Base-by-base conservation (phyloP, 176 grass and related monocot species). In the Carex littledalei region DNA sequence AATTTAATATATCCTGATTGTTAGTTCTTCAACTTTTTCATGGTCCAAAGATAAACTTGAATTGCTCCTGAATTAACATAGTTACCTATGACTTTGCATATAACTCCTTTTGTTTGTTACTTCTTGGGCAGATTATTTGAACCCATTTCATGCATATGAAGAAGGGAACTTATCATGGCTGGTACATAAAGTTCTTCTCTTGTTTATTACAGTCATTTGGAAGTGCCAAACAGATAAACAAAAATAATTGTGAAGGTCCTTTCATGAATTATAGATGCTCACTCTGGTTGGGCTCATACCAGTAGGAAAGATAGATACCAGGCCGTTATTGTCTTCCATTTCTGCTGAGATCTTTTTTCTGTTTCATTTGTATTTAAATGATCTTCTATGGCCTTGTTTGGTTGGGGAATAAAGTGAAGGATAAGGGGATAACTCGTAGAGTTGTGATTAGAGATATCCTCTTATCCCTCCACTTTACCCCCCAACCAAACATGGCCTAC, bases 151-250 rank as follows among this genome's bases (percentile, higher is more conserved):
- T 52, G 90, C 94, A 8, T 94, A 97, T 41, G 94, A 97, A 74
- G 94, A 97, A 78, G 94, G 92, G 29, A 97, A 97, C 70, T 86
- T 94, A 69, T 97, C 94, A n/a, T 97, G 92, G 94, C 87, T 97
- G 94, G 94, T 97, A 94, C 81, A 57, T 39, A 67, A 39, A 63
- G 6, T 86, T 82, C 54, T n/a, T 49, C 74, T 17, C 74, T 56
- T 17, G 12, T 55, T 55, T 26, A 77, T 8, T 53, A 76, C 11
- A 54, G 8, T 24, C 20, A 78, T 55, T 9, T 78, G 11, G 1
- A 29, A 26, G 21, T 53, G 71, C 6, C 4, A 52, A 76, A 8
- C 13, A 18, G 14, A 9, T 4, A 5, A 55, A 17, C 17, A 8
- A 32, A 54, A 50, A 50, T 4, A 55, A 56, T 11, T 0, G 0